Evolutionary conservation across 169 alveolate genomes (phyloP), one percentile per base, ranked within the genome.

Genomic region (Cytauxzoon felis): DNA sequence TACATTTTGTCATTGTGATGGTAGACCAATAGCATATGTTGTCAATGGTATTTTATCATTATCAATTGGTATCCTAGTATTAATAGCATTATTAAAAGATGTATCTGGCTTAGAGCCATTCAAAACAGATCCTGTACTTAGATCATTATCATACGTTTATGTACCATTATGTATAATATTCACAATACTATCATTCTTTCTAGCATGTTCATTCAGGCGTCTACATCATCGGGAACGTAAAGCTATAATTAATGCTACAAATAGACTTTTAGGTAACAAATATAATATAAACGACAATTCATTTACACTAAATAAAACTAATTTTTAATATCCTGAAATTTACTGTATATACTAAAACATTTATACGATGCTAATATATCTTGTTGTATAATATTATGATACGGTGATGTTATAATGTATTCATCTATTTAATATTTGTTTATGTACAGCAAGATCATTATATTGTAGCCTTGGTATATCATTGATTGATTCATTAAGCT

Each of bases 1-100:
- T 34, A 56, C 65, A 26, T 50, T 76, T 47, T 76, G 86, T 67
- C 86, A 76, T 61, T 53, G 65, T 26, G 86, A 76, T 45, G 86
- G 80, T 9, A 63, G 86, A 34, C 86, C 86, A 18, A 34, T 65
- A 53, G 79, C 86, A 18, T 76, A 76, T 54, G 42, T 54, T 40
- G 61, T 76, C 5, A 76, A 66, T 36, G 86, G 69, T 38, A 41
- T 76, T 13, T 47, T 76, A 16, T 76, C 76, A 26, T 16, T 76
- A 2, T 11, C 62, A 38, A 71, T 66, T 1, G 80, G 52, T 16
- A 51, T 61, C 30, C 58, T 68, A 19, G 64, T 76, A 11, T 36
- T 59, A 8, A 52, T 76, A 16, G 71, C 86, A 0, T 68, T 76
- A 9, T 54, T 54, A 29, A 60, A 51, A 54, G 60, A 58, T 26